Conservation (phyloP, 2,329 filamentous ascomycete species). For the Nothopassalora personata region DNA sequence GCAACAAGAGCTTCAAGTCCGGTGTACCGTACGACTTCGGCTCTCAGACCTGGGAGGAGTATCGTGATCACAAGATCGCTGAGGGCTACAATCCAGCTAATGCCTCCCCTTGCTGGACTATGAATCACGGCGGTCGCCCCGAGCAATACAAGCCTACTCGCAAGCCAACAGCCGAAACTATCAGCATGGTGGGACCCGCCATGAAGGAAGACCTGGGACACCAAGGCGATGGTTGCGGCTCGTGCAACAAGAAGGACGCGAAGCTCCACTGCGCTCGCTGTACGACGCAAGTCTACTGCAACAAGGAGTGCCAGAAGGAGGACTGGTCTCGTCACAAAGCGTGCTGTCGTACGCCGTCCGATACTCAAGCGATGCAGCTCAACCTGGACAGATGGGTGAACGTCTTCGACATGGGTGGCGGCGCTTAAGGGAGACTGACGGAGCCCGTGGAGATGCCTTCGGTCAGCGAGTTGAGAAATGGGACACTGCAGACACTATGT, state of each 20-base stretch:
- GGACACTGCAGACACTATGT: no score
- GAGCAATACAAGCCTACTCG: neutral
- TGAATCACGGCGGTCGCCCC: neutral
- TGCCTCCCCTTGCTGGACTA: neutral
- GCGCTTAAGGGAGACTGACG: neutral
- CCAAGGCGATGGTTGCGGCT: neutral
- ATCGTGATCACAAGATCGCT: neutral
- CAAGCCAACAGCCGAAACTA: neutral
- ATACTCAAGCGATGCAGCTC: neutral
- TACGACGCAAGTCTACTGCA: constrained; percentile 1
- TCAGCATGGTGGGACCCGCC: neutral
- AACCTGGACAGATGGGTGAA: neutral
- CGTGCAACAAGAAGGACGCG: neutral
- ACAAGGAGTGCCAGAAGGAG: constrained; percentile 1
- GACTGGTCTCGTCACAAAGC: constrained; percentile 1
- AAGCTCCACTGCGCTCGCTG: neutral
- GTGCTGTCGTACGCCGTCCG: neutral
- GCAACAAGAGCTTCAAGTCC: constrained; percentile 6
- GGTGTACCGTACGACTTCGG: constrained; percentile 9
- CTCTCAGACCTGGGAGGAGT: no score
- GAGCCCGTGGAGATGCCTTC: no score
- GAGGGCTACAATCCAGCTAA: neutral
- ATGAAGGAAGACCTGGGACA: neutral
- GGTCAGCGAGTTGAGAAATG: no score
- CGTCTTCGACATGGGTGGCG: neutral